These are phyloP conservation scores for Usnea hakonensis DNA, from an alignment of 495 filamentous ascomycete species.

Conservation along the genomic window DNA sequence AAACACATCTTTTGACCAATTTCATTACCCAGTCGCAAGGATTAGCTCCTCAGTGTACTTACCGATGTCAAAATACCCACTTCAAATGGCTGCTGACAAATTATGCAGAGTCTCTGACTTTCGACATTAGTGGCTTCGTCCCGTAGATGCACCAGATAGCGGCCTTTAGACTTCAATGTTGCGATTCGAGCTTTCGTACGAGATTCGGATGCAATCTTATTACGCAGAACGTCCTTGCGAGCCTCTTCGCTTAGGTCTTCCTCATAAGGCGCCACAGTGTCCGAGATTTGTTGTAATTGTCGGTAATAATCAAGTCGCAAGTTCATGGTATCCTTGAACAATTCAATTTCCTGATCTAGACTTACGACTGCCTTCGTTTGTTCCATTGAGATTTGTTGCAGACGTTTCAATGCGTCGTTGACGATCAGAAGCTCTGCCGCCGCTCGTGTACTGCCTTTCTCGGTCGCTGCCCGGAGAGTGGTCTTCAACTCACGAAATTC, in stretches of 20 bases:
- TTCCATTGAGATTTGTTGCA: slow-evolving; percentile 52
- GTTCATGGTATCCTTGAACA: slow-evolving; percentile 73
- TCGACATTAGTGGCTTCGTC: slow-evolving; percentile 52
- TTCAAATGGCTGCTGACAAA: slow-evolving; percentile 67
- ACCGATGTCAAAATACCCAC: slow-evolving; percentile 70
- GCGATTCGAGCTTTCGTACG: slow-evolving; percentile 46
- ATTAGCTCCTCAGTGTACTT: no score
- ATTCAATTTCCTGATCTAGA: slow-evolving; percentile 65
- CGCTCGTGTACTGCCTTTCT: slow-evolving; percentile 55
- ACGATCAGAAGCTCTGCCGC: slow-evolving; percentile 56
- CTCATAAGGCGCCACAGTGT: slow-evolving; percentile 69
- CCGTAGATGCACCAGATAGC: slow-evolving; percentile 59
- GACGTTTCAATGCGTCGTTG: slow-evolving; percentile 44
- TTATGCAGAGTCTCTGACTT: slow-evolving; percentile 59
- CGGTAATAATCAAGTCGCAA: slow-evolving; percentile 77
- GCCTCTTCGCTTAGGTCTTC: slow-evolving; percentile 44
- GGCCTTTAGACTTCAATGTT: slow-evolving; percentile 55
- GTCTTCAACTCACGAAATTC: slow-evolving; percentile 57
- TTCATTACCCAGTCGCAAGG: no score
- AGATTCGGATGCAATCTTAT: slow-evolving; percentile 38
- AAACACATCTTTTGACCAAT: neutral
- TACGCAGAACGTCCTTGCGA: slow-evolving; percentile 33
- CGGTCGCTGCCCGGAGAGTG: slow-evolving; percentile 53
- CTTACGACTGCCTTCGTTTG: slow-evolving; percentile 55
- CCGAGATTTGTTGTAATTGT: slow-evolving; percentile 81